Percentiles rank a stretch among this genome's conserved stretches.
Evolutionary conservation across 495 filamentous ascomycete species (phyloP).

Genomic region (Xylaria sp.): DNA sequence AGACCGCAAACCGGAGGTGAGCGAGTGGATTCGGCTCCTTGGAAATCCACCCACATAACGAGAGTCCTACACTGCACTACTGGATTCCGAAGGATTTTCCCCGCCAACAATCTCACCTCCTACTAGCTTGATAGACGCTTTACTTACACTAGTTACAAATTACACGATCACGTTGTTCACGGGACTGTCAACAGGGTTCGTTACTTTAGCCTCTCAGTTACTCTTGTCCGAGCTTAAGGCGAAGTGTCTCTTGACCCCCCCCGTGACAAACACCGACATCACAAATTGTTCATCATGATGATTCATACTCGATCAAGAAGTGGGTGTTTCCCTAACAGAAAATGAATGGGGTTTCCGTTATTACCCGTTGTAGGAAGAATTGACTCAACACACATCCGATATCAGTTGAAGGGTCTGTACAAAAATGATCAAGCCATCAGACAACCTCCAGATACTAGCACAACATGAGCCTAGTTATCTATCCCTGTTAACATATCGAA

Average conservation of each 20-base stretch:
- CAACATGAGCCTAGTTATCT: not conserved
- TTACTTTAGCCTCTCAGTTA: not conserved
- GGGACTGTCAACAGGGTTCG: not conserved
- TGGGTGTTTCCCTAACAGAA: not conserved
- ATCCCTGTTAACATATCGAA: slow-evolving; percentile 15
- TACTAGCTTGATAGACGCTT: not conserved
- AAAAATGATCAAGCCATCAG: not conserved
- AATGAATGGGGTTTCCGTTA: not conserved
- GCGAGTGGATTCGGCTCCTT: slow-evolving; percentile 20
- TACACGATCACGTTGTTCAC: slow-evolving; percentile 15
- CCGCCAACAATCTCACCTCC: slow-evolving; percentile 21
- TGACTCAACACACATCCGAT: not conserved
- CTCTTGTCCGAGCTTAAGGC: not conserved
- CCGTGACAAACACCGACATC: slow-evolving; percentile 3
- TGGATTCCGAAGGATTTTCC: slow-evolving; percentile 8
- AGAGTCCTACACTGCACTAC: slow-evolving; percentile 9
- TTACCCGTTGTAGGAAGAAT: not conserved
- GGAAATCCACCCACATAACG: slow-evolving; percentile 20
- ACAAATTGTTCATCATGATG: not conserved
- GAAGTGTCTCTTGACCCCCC: not conserved
- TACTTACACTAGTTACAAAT: slow-evolving; percentile 6
- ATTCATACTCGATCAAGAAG: not conserved
- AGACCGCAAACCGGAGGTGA: slow-evolving; percentile 24
- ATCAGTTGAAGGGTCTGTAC: not conserved
- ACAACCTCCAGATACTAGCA: not conserved